phyloP scores from a whole-genome alignment of 1,139 yeast genomes.

The Casaregolazyma lundiana region DNA sequence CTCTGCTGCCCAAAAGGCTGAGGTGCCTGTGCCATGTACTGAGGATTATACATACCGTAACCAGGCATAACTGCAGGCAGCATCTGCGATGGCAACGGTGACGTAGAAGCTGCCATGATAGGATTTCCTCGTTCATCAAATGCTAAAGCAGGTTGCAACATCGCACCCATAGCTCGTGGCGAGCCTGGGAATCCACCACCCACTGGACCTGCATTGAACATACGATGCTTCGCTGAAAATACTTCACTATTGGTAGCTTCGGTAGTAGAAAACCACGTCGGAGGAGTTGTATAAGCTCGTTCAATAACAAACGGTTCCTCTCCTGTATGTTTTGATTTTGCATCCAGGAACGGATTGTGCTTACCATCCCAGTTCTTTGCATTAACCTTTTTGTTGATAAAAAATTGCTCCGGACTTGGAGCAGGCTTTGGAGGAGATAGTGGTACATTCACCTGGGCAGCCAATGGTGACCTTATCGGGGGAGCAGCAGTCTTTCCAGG shows the following conservation, averaged over 20 bases:
- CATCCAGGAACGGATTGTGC: slow-evolving; percentile 54
- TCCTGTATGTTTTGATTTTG: slow-evolving; percentile 35
- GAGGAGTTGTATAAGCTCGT: slow-evolving; percentile 68
- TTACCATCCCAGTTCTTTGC: slow-evolving; percentile 39
- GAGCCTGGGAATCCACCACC: slow-evolving; percentile 16
- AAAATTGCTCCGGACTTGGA: slow-evolving; percentile 26
- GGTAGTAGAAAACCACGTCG: slow-evolving; percentile 58
- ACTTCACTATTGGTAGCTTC: slow-evolving; percentile 25
- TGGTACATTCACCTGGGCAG: slow-evolving; percentile 22
- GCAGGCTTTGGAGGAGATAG: slow-evolving; percentile 9
- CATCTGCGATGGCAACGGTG: slow-evolving; percentile 24
- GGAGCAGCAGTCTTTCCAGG: slow-evolving; percentile 24
- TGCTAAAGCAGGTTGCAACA: slow-evolving; percentile 23
- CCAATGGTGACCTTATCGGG: slow-evolving; percentile 23
- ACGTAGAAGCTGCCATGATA: slow-evolving; percentile 19
- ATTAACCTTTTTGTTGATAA: slow-evolving; percentile 51
- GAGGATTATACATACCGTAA: slow-evolving; percentile 23
- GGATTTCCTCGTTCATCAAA: slow-evolving; percentile 26
- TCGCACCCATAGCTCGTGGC: slow-evolving; percentile 20
- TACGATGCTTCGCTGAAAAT: slow-evolving; percentile 13
- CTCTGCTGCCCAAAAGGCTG: slow-evolving; percentile 10
- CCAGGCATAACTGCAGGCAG: slow-evolving; percentile 25
- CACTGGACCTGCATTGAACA: slow-evolving; percentile 4
- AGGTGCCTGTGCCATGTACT: slow-evolving; percentile 18
- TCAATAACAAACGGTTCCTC: slow-evolving; percentile 43